Conservation (phyloP, 2,329 filamentous ascomycete genomes). For the Plenodomus tracheiphilus region DNA sequence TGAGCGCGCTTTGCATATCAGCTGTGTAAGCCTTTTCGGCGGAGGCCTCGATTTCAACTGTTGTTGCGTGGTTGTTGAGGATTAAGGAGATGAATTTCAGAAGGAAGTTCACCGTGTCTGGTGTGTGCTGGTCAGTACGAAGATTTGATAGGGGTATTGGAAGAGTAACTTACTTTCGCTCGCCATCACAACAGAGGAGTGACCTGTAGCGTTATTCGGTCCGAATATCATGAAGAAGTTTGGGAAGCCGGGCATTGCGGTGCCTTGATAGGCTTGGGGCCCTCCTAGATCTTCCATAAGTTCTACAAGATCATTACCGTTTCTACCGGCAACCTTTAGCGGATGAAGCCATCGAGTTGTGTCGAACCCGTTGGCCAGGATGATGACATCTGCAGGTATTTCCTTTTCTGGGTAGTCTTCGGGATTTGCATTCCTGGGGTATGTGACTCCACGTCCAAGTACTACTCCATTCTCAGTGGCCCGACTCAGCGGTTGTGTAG, state of each 20-base stretch:
- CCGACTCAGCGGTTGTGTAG: slow-evolving; percentile 54
- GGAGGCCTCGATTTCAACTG: slow-evolving; percentile 82
- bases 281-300: slow-evolving; percentile 64
- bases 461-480: slow-evolving; percentile 56
- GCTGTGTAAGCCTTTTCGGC: slow-evolving; percentile 64
- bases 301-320: slow-evolving; percentile 55
- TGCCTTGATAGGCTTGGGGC: slow-evolving; percentile 63
- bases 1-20: slow-evolving; percentile 46
- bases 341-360: slow-evolving; percentile 59
- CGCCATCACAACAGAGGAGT: slow-evolving; percentile 63
- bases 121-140: not conserved
- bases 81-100: slow-evolving; percentile 62
- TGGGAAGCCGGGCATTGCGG: slow-evolving; percentile 58
- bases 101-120: slow-evolving; percentile 60
- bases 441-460: slow-evolving; percentile 55
- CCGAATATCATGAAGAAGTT: slow-evolving; percentile 69
- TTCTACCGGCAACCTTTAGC: slow-evolving; percentile 57
- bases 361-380: slow-evolving; percentile 65
- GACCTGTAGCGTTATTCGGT: slow-evolving; percentile 66
- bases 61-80: slow-evolving; percentile 90
- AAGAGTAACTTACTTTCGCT: slow-evolving; percentile 51
- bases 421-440: slow-evolving; percentile 47
- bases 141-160: not conserved
- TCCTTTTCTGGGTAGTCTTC: slow-evolving; percentile 40
- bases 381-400: slow-evolving; percentile 62